A percentile compares a stretch with the other conserved stretches of the same genome.
Conservation (phyloP, 208 protist genomes). For the Spongospora subterranea region DNA sequence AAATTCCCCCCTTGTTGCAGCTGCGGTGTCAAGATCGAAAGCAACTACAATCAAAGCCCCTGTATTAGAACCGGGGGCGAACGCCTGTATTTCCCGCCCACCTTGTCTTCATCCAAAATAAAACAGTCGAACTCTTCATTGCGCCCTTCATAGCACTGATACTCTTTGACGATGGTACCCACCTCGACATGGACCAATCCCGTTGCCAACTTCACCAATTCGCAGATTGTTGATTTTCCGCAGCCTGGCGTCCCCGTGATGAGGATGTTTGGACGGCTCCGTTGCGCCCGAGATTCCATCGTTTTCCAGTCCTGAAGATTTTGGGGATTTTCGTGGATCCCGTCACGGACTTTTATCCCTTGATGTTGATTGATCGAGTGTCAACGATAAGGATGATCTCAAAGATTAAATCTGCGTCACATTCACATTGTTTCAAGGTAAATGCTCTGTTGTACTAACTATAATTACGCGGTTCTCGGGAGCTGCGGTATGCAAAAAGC, state of each 20-base stretch:
- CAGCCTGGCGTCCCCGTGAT: conserved; percentile 66
- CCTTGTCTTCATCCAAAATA: conserved; percentile 64
- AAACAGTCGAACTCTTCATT: conserved; percentile 60
- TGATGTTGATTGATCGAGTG: too few species aligned
- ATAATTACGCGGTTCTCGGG: too few species aligned
- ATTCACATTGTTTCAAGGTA: too few species aligned
- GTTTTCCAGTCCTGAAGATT: neutral
- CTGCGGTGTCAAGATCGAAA: neutral
- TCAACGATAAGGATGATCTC: too few species aligned
- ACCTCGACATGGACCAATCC: conserved; percentile 48
- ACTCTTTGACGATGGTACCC: conserved; percentile 33
- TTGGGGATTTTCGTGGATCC: neutral
- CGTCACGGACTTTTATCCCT: too few species aligned
- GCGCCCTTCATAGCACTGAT: conserved; percentile 44
- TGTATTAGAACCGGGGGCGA: neutral
- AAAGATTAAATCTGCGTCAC: too few species aligned
- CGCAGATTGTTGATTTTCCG: conserved; percentile 64
- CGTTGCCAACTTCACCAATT: neutral
- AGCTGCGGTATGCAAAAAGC: too few species aligned
- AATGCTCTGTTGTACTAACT: too few species aligned
- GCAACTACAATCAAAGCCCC: neutral
- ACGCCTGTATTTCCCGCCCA: neutral
- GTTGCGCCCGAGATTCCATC: too few species aligned
- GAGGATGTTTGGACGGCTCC: conserved; percentile 58
- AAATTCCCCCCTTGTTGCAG: conserved; percentile 59